Conservation (phyloP, 2,329 filamentous ascomycete genomes). For the Sordariomycetes sp. region DNA sequence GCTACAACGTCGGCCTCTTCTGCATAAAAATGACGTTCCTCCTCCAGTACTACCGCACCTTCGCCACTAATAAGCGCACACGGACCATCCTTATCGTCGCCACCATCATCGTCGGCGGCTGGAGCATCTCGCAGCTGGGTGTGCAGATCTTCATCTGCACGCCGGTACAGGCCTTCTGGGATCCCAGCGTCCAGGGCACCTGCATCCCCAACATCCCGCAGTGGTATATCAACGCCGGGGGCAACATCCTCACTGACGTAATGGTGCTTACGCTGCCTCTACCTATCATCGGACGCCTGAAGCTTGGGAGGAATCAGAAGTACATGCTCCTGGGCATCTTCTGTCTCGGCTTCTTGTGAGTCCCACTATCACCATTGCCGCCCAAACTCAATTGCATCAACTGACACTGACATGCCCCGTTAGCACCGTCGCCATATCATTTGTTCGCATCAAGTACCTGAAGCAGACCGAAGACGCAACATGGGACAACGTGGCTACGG, state of each 20-base stretch:
- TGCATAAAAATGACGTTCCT: slow-evolving; percentile 23
- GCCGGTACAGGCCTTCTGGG: slow-evolving; percentile 9
- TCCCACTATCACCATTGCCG: not conserved
- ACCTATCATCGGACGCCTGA: slow-evolving; percentile 9
- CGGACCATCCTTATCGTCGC: slow-evolving; percentile 9
- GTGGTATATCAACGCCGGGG: slow-evolving; percentile 11
- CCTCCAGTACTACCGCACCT: slow-evolving; percentile 24
- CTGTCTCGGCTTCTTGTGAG: slow-evolving; percentile 12
- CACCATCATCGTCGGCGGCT: slow-evolving; percentile 6
- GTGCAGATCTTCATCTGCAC: slow-evolving; percentile 8
- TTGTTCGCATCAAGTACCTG: slow-evolving; percentile 12
- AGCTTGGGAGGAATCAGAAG: slow-evolving; percentile 10
- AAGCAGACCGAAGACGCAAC: slow-evolving; percentile 10
- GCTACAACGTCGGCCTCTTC: slow-evolving; percentile 18
- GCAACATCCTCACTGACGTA: slow-evolving; percentile 11
- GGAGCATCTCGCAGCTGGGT: slow-evolving; percentile 7
- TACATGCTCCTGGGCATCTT: slow-evolving; percentile 10
- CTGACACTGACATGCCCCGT: too few species aligned
- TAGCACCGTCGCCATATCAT: slow-evolving; percentile 14
- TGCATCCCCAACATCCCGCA: slow-evolving; percentile 9
- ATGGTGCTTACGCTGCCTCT: slow-evolving; percentile 9
- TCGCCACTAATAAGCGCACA: slow-evolving; percentile 6
- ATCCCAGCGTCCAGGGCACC: slow-evolving; percentile 5
- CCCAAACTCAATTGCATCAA: too few species aligned
- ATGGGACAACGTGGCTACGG: slow-evolving; percentile 13